Evolutionary conservation across 2,329 filamentous ascomycete species (phyloP).

Genomic region (Botrytis elliptica): DNA sequence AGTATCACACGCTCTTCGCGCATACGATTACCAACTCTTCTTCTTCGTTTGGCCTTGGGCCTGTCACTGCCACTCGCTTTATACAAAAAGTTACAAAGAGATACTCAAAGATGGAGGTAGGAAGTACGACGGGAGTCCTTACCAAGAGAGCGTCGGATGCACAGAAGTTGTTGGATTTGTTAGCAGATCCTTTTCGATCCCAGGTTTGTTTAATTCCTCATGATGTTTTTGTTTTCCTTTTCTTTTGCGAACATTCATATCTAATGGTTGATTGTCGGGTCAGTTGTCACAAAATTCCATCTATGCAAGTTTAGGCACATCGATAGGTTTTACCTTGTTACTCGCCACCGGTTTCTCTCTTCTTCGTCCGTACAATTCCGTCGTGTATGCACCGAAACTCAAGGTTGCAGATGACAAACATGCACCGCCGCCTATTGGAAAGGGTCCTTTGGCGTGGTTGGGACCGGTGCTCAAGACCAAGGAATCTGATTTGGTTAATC

Average conservation of each 20-base stretch:
- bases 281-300: conserved; percentile 55
- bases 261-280: conserved; percentile 22
- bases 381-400: conserved; percentile 91
- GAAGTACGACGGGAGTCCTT: conserved; percentile 24
- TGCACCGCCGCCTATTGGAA: conserved; percentile 81
- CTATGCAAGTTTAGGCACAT: conserved; percentile 76
- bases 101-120: conserved; percentile 27
- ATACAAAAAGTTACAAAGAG: background rate
- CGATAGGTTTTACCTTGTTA: conserved; percentile 69
- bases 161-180: conserved; percentile 34
- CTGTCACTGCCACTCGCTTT: conserved; percentile 37
- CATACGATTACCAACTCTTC: conserved; percentile 13
- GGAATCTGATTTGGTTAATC: conserved; percentile 74
- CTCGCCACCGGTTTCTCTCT: conserved; percentile 83
- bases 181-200: conserved; percentile 36
- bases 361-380: conserved; percentile 83
- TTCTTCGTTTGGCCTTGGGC: conserved; percentile 34
- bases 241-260: background rate
- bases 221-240: background rate
- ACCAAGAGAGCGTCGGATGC: conserved; percentile 27
- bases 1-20: background rate
- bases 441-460: conserved; percentile 86
- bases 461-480: conserved; percentile 72
- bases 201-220: conserved; percentile 26
- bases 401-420: conserved; percentile 91